Evolutionary conservation across 306 rosid species (phyloP).

Genomic region (Fragaria ananassa): DNA sequence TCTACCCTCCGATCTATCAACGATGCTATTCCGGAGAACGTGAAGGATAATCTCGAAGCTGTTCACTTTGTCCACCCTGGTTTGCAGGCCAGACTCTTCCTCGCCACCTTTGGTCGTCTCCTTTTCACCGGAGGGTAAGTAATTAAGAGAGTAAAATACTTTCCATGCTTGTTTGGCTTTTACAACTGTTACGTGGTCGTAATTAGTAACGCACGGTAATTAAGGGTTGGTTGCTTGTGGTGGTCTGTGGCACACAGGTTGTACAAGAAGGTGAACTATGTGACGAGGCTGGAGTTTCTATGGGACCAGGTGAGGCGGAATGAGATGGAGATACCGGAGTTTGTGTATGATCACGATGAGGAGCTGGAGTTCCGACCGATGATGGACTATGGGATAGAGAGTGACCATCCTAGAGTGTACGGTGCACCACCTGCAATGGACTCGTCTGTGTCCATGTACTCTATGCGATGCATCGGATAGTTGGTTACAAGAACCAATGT

Average conservation of each 20-base stretch:
- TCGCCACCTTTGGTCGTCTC: conserved; percentile 41
- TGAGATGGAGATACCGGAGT: conserved; percentile 36
- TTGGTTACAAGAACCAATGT: not conserved
- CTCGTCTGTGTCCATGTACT: conserved; percentile 17
- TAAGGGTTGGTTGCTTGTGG: not conserved
- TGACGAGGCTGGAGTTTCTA: conserved; percentile 33
- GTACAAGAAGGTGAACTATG: conserved; percentile 32
- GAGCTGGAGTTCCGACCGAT: conserved; percentile 35
- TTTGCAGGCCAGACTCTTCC: conserved; percentile 33
- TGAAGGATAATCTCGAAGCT: conserved; percentile 23
- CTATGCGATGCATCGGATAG: conserved; percentile 36
- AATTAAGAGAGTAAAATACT: not conserved
- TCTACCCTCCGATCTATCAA: conserved; percentile 28
- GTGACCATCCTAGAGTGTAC: conserved; percentile 29
- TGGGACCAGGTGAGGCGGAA: conserved; percentile 38
- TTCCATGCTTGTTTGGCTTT: not conserved
- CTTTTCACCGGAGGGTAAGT: conserved; percentile 32
- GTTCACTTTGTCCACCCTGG: conserved; percentile 40
- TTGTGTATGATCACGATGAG: conserved; percentile 27
- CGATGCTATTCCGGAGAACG: conserved; percentile 25
- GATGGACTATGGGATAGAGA: conserved; percentile 36
- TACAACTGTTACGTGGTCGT: not conserved
- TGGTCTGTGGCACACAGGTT: conserved; percentile 29
- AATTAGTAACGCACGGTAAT: not conserved
- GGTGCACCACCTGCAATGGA: not conserved